A percentile compares a stretch with the other conserved stretches of the same genome.
These are phyloP conservation scores for Hypoxylon sp. DNA, from an alignment of 2,329 filamentous ascomycete species.

Conservation along the genomic window DNA sequence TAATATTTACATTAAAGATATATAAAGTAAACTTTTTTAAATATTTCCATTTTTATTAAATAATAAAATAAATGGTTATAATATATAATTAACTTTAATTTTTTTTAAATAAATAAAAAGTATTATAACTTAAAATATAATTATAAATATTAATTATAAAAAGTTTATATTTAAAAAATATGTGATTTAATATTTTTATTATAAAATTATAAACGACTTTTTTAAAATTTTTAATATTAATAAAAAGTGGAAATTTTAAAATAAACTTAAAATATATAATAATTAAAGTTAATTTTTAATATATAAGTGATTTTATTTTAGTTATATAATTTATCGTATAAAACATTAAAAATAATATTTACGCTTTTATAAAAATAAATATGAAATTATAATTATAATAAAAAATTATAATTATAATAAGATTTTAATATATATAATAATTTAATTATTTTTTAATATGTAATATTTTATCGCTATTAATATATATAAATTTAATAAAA, in stretches of 20 bases:
- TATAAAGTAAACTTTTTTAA: too few relatives aligned
- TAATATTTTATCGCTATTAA: not conserved
- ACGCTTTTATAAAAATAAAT: not conserved
- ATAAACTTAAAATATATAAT: too few relatives aligned
- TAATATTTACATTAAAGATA: too few relatives aligned
- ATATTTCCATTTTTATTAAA: too few relatives aligned
- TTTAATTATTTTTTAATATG: not conserved
- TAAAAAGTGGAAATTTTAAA: not conserved
- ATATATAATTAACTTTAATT: not conserved
- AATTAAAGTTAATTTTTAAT: not conserved
- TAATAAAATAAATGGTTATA: not conserved
- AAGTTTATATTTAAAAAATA: not conserved
- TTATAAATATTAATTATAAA: not conserved
- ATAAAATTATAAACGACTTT: not conserved
- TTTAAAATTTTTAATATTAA: not conserved
- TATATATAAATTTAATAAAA: too few relatives aligned
- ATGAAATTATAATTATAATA: not conserved
- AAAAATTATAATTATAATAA: not conserved
- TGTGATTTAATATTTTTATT: not conserved
- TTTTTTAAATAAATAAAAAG: not conserved
- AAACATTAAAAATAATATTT: not conserved
- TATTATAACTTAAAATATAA: not conserved
- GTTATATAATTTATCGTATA: not conserved
- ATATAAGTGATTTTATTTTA: not conserved
- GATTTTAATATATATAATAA: not conserved